Evolutionary conservation across 108 stramenopile genomes (phyloP), one percentile per base, ranked within the genome.

Genomic region (Nitzschia palea): DNA sequence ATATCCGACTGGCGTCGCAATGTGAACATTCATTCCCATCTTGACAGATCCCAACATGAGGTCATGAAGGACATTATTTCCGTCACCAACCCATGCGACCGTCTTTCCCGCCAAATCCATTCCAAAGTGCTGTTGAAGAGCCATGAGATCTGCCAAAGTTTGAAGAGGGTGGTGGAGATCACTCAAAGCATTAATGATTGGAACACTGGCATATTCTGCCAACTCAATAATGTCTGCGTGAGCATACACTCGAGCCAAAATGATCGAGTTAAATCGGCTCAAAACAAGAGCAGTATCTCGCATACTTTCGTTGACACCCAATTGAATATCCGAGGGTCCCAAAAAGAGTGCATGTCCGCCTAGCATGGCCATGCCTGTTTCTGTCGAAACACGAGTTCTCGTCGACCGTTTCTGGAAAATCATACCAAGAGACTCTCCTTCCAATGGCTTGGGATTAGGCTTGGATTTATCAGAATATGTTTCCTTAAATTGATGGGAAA

Each of bases 71-170:
- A 99, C 97, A 68, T 99, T 99, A 85, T 97, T 99, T 28, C 97
- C 97, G 73, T 99, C 98, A 50, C 98, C 98, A 43, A 97, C 97
- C 97, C 97, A 97, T 27, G 96, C 89, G 61, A 99, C 70, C n/a
- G 93, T 96, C 68, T 91, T 91, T 26, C 89, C 90, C 45, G 69
- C 50, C 62, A 89, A 70, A 47, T 84, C 75, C 51, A 50, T 65
- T 45, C 93, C 96, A 63, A 91, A 97, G 66, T 89, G 85, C 62
- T 96, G 93, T 81, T 97, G 89, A 55, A 98, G 74, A 15, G 96
- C 96, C 95, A 96, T 90, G 26, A 96, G 61, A 80, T 99, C 98
- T 1, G 98, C 98, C 57, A 99, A 79, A 53, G 96, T 95, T 81
- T 99, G 98, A 26, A 99, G 82, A 27, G 98, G 98, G 80, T 99